Percentiles rank a stretch among this genome's conserved stretches.
These are phyloP conservation scores for Pythium dissotocum DNA, from an alignment of 352 stramenopile species.

Conservation along the genomic window DNA sequence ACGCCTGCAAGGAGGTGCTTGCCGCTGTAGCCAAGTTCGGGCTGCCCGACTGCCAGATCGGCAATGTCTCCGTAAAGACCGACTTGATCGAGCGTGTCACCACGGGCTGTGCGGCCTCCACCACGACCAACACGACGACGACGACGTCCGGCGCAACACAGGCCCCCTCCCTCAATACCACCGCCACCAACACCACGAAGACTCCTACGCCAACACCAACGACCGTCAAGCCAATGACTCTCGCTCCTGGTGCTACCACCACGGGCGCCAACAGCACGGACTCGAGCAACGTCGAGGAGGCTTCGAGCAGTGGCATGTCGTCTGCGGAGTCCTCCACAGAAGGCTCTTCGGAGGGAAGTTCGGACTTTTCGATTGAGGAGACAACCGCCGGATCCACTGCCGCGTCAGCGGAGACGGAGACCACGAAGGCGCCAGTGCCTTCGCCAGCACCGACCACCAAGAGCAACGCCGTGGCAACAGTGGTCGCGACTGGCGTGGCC, in stretches of 20 bases:
- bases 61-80: conserved; percentile 18
- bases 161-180: neutral
- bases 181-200: neutral
- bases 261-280: conserved; percentile 2
- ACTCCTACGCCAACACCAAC: neutral
- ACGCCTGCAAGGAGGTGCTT: conserved; percentile 24
- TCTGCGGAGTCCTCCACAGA: neutral
- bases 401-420: neutral
- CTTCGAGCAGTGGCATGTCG: neutral
- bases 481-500: neutral
- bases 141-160: neutral
- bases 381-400: neutral
- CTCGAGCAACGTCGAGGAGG: neutral
- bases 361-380: neutral
- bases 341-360: neutral
- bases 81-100: conserved; percentile 23
- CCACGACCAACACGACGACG: neutral
- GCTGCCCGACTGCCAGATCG: conserved; percentile 24
- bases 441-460: neutral
- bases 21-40: conserved; percentile 7
- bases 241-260: neutral
- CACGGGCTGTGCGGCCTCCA: conserved; percentile 14
- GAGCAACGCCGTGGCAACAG: conserved; percentile 1
- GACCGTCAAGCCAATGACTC: neutral
- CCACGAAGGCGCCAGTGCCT: conserved; percentile 1